Evolutionary conservation across 2,329 filamentous ascomycete species (phyloP).

Genomic region (Aspergillus ibericus): DNA sequence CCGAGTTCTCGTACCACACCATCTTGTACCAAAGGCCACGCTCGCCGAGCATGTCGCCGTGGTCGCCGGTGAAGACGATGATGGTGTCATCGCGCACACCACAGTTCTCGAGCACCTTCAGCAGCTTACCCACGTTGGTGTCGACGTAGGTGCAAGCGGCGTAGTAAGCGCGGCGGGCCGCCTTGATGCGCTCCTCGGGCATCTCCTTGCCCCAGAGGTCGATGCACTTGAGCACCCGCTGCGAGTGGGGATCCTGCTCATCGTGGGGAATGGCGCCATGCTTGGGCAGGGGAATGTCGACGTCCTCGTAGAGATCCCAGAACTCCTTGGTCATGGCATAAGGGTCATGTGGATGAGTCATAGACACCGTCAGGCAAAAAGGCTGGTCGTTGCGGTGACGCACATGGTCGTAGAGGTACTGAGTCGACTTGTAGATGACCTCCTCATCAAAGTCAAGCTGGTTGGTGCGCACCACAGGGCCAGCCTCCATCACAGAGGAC

Average conservation of each 20-base stretch:
- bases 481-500: constrained; percentile 87
- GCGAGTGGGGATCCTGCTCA: constrained; percentile 81
- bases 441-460: constrained; percentile 96
- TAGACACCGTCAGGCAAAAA: constrained; percentile 85
- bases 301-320: constrained; percentile 87
- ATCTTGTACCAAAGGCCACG: constrained; percentile 94
- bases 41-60: constrained; percentile 95
- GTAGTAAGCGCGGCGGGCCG: constrained; percentile 85
- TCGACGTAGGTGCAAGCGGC: constrained; percentile 92
- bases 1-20: constrained; percentile 91
- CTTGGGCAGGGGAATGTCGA: constrained; percentile 81
- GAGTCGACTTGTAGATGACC: constrained; percentile 86
- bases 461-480: constrained; percentile 85
- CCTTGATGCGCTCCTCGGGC: constrained; percentile 80
- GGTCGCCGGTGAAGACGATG: constrained; percentile 87
- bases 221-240: constrained; percentile 81
- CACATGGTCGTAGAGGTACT: constrained; percentile 88
- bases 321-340: constrained; percentile 93
- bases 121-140: constrained; percentile 81
- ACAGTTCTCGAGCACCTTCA: constrained; percentile 75
- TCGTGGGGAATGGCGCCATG: constrained; percentile 71
- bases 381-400: constrained; percentile 75
- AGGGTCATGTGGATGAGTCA: constrained; percentile 92
- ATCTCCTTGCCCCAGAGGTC: constrained; percentile 84
- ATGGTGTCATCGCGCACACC: constrained; percentile 82